Evolutionary conservation across 2,329 filamentous ascomycete species (phyloP).

Genomic region (Tolypocladium guangdongense): DNA sequence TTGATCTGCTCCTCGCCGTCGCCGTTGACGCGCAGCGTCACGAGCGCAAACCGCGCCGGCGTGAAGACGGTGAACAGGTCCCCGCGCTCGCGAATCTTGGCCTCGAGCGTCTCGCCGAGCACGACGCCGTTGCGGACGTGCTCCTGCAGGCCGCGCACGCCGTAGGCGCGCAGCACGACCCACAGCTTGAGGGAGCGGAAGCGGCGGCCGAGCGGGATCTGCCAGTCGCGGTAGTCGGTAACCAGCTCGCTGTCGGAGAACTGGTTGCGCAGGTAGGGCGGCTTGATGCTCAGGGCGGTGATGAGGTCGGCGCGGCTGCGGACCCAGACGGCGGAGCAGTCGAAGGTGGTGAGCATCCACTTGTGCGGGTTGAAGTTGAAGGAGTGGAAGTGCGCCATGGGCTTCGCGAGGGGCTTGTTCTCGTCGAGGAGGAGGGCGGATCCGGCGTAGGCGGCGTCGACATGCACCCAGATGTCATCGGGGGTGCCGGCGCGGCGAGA

Average conservation of each 20-base stretch:
- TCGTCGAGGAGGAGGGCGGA: constrained; percentile 74
- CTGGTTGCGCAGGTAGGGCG: constrained; percentile 70
- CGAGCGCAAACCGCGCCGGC: constrained; percentile 65
- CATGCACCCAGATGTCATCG: constrained; percentile 73
- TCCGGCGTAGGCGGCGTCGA: constrained; percentile 89
- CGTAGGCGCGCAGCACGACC: constrained; percentile 84
- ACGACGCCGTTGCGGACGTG: constrained; percentile 61
- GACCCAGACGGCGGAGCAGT: constrained; percentile 72
- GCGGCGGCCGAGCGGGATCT: constrained; percentile 80
- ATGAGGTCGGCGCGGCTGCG: constrained; percentile 67
- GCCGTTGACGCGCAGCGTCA: constrained; percentile 55
- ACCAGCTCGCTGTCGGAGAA: constrained; percentile 75
- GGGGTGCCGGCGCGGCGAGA: constrained; percentile 14
- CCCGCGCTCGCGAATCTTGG: constrained; percentile 40
- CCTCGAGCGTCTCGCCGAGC: constrained; percentile 60
- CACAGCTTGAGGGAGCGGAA: constrained; percentile 89
- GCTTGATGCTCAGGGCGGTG: constrained; percentile 65
- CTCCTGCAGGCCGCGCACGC: constrained; percentile 60
- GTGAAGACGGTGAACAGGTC: constrained; percentile 72
- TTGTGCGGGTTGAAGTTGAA: constrained; percentile 98
- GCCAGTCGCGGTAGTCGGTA: constrained; percentile 95
- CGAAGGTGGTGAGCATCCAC: constrained; percentile 92
- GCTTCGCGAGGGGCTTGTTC: constrained; percentile 55
- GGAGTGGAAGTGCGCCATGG: constrained; percentile 63
- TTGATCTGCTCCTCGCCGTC: constrained; percentile 45